Evolutionary conservation across 108 stramenopile species (phyloP), one percentile per base, ranked within the genome.

Genomic region (Thalassiosira profunda): DNA sequence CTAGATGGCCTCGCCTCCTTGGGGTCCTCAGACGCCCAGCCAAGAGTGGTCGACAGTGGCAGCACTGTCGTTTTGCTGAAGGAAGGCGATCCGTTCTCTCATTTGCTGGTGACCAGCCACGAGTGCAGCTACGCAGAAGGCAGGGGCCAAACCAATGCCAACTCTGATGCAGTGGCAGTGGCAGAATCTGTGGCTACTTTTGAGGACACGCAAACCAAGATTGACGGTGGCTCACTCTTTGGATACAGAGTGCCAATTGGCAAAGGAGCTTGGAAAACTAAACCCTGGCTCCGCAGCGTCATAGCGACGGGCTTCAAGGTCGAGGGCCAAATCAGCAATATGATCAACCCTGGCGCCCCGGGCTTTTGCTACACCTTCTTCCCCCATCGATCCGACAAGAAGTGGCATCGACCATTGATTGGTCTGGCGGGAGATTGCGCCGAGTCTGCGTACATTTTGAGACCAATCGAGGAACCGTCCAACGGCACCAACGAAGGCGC

Each of bases 301-400:
- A 78, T 98, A 28, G 95, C 96, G 0, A 87, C 90, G 36, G 98
- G 98, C 2, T 97, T 98, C 67, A 86, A 87, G 63, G 96, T 97
- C 24, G 70, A 92, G 29, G 83, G 86, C 5, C 84, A 91, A 40
- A 58, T 96, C 12, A 76, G 84, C 58, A 94, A 94, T 60, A 88
- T 94, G 84, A 96, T 98, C 65, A 97, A 96, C 61, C 96, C 98
- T 17, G 98, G 98, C 7, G 94, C 95, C 2, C 98, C 98, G 8
- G 98, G 98, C 15, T 97, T 98, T 70, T 86, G 85, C 1, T 98
- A 98, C 74, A 76, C 95, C 10, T 98, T 98, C 74, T 94, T 94
- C 60, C 95, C 96, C 7, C 72, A 73, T 33, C 46, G 65, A 59
- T 80, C 80, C 35, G 86, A 80, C 38, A 46, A 58, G 8, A 62